Percentiles rank a stretch among this genome's conserved stretches.
Evolutionary conservation across 106 monocot species (phyloP).

Genomic region (Alisma plantagoaquatica): DNA sequence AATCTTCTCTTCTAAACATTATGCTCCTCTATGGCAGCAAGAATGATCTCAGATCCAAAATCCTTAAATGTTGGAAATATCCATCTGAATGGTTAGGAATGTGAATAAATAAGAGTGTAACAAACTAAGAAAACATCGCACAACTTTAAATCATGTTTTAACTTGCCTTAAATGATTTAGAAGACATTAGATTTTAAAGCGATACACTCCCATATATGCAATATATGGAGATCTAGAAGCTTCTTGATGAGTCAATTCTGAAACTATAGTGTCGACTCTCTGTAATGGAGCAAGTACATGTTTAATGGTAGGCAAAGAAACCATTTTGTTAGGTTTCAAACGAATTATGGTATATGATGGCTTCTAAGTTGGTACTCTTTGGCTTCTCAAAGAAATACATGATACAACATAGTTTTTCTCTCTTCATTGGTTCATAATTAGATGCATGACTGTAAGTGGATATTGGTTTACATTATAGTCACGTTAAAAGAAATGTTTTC

Average conservation of each 20-base stretch:
- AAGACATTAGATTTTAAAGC: conserved; percentile 12
- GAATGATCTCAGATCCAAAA: conserved; percentile 20
- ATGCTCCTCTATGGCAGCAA: conserved; percentile 6
- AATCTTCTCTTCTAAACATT: conserved; percentile 7
- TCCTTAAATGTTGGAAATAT: conserved; percentile 9
- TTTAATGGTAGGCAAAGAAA: background rate
- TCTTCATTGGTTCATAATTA: conserved; percentile 16
- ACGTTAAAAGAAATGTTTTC: too few relatives aligned
- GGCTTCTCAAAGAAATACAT: conserved; percentile 11
- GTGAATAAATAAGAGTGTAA: background rate
- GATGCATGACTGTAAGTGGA: conserved; percentile 12
- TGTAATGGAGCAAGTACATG: background rate
- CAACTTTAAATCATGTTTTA: too few relatives aligned
- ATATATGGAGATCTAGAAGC: conserved; percentile 8
- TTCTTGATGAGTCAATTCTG: conserved; percentile 5
- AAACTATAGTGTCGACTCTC: conserved; percentile 1
- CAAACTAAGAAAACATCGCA: background rate
- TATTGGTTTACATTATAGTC: too few relatives aligned
- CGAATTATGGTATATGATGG: conserved; percentile 4
- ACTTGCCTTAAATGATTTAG: conserved; percentile 13
- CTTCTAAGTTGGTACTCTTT: conserved; percentile 8
- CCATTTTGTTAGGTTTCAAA: background rate
- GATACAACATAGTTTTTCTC: conserved; percentile 7
- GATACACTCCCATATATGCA: conserved; percentile 15
- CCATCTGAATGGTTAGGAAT: background rate